Evolutionary conservation across 106 monocot genomes (phyloP).

Genomic region (Ottelia alismoides): DNA sequence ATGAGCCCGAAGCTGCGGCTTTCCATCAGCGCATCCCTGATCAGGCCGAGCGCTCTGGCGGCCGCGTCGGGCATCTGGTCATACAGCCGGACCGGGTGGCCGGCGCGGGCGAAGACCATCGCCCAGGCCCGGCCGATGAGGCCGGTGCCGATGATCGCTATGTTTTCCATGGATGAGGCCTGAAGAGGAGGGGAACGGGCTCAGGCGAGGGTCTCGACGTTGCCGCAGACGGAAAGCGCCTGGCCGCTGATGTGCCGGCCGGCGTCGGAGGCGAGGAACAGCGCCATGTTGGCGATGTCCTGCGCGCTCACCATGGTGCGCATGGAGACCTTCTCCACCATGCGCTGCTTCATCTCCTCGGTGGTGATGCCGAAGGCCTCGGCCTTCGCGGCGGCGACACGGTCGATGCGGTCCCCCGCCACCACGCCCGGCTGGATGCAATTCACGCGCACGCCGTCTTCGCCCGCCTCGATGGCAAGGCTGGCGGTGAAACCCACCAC

Average conservation of each 20-base stretch:
- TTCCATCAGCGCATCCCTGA: too few relatives aligned
- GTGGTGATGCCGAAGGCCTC: neutral
- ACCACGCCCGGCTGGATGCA: constrained; percentile 15
- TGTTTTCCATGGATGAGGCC: too few relatives aligned
- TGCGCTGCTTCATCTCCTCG: too few relatives aligned
- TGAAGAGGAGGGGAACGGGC: too few relatives aligned
- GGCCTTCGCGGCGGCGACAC: neutral
- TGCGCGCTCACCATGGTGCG: constrained; percentile 14
- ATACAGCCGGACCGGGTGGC: too few relatives aligned
- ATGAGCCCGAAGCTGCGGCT: too few relatives aligned
- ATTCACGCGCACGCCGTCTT: constrained; percentile 4
- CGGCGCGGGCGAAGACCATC: too few relatives aligned
- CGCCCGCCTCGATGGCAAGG: constrained; percentile 12
- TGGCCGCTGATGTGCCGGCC: constrained; percentile 13
- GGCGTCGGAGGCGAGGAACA: constrained; percentile 7
- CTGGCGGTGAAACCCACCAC: constrained; percentile 16
- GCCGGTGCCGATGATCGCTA: too few relatives aligned
- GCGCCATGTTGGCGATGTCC: constrained; percentile 17
- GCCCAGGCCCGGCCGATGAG: too few relatives aligned
- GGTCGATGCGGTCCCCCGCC: constrained; percentile 5
- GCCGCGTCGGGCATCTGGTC: too few relatives aligned
- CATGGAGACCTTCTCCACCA: constrained; percentile 1
- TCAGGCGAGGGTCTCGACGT: constrained; percentile 6
- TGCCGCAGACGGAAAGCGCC: constrained; percentile 14
- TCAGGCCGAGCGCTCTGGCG: too few relatives aligned